A percentile compares a stretch with the other conserved stretches of the same genome.
Evolutionary conservation across 257 asterid genomes (phyloP).

Genomic region (Jacaranda mimosifolia): DNA sequence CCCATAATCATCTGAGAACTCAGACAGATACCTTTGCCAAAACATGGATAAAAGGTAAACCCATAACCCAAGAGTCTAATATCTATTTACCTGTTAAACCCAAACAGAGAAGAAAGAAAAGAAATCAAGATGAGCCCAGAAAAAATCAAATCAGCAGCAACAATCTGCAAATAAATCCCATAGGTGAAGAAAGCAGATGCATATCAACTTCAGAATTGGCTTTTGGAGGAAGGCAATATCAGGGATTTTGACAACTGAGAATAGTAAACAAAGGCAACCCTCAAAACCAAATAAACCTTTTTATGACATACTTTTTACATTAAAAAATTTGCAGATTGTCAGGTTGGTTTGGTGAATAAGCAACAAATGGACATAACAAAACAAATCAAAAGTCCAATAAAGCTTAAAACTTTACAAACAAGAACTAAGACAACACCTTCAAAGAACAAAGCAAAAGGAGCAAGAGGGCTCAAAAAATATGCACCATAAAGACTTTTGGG

Average conservation of each 20-base stretch:
- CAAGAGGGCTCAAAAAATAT: neutral
- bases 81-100: slow-evolving; percentile 41
- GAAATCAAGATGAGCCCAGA: slow-evolving; percentile 45
- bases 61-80: slow-evolving; percentile 24
- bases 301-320: slow-evolving; percentile 30
- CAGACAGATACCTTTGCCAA: slow-evolving; percentile 6
- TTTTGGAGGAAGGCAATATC: slow-evolving; percentile 33
- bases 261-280: slow-evolving; percentile 39
- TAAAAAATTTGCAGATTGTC: slow-evolving; percentile 32
- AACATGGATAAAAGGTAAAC: neutral
- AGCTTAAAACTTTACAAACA: slow-evolving; percentile 41
- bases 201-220: slow-evolving; percentile 33
- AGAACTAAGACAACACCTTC: slow-evolving; percentile 28
- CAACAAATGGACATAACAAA: slow-evolving; percentile 42
- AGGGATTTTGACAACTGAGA: slow-evolving; percentile 43
- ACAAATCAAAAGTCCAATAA: slow-evolving; percentile 42
- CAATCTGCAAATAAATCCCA: slow-evolving; percentile 41
- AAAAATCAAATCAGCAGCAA: slow-evolving; percentile 43
- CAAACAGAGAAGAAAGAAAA: slow-evolving; percentile 34
- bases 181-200: slow-evolving; percentile 28
- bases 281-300: slow-evolving; percentile 32
- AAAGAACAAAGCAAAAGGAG: slow-evolving; percentile 10
- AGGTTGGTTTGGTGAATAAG: slow-evolving; percentile 58
- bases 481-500: slow-evolving; percentile 23
- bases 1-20: neutral